Base-by-base conservation (phyloP, 2,329 filamentous ascomycete species). In the Calonectria pauciramosa region DNA sequence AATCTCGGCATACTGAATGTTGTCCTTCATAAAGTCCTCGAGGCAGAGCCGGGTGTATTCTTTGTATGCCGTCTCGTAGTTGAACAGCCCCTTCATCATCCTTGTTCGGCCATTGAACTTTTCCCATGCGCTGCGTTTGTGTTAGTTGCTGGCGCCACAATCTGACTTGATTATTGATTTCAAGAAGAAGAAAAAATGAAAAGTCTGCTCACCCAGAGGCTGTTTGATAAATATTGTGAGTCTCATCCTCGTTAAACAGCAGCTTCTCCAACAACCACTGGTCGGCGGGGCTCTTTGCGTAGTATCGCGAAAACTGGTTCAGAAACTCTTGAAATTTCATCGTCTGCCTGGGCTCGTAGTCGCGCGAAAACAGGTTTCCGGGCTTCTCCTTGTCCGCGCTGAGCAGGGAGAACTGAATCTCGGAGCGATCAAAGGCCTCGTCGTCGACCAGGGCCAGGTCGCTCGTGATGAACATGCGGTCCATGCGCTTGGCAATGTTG, bases 51-150 rank as follows among this genome's bases (percentile, higher is more conserved):
- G 85, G 3, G 92, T 93, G 78, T 95, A 95, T 82, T 84, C 86
- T 60, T 86, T 86, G 80, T 92, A 94, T 4, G 92, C 91, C 4
- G 86, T 87, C 80, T 91, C 89, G 78, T 94, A 94, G 81, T 93
- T 93, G 79, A 94, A 89, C 0, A 95, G 86, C 0, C 93, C 93
- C 80, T 95, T 94, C 89, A 94, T 94, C 86, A 93, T 93, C 65
- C 92, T 89, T 4, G 93, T 95, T 5, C 92, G 89, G 64, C 90
- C 89, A 76, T 94, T 94, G 83, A 95, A 96, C 78, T 89, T 89
- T 72, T 88, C 86, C 90, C 90, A 92, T 9, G 89, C 87, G 9
- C 89, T 90, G 68, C 11, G n/a, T 14, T 47, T 3, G n/a, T 23
- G 26, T 80, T 66, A 78, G 73, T 79, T 56, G 8, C 44, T 23